Conservation (phyloP, 2,329 filamentous ascomycete species). For the Diaporthe nobilis region DNA sequence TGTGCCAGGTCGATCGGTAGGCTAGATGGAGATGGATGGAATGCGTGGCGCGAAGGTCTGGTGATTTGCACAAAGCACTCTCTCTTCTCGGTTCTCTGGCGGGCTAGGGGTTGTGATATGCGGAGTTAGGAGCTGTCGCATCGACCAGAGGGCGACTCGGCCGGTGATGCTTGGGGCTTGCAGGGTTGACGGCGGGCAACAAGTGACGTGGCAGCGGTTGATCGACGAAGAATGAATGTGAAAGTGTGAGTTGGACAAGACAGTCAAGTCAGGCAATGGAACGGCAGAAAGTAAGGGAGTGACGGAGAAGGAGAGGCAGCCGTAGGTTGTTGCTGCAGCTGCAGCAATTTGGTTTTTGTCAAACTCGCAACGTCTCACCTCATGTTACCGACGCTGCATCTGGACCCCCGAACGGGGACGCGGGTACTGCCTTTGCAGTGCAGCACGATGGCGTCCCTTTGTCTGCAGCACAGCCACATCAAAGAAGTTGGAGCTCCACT, state of each 20-base stretch:
- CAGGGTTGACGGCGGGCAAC: constrained; percentile 13
- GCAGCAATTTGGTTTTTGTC: constrained; percentile 25
- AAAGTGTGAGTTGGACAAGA: neutral
- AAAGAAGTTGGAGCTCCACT: constrained; percentile 5
- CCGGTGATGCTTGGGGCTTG: neutral
- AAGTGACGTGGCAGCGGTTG: constrained; percentile 29
- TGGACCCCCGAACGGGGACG: neutral
- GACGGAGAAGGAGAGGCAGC: constrained; percentile 1
- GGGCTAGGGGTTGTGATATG: neutral
- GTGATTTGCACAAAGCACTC: neutral
- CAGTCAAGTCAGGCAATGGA: neutral
- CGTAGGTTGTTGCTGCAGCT: neutral
- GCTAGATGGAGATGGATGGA: neutral
- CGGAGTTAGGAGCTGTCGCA: neutral
- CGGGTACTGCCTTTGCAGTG: neutral
- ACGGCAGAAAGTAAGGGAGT: neutral
- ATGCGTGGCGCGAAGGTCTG: constrained; percentile 13
- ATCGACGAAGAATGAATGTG: neutral
- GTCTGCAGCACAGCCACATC: constrained; percentile 16
- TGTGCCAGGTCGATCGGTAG: constrained; percentile 16
- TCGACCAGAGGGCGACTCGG: neutral
- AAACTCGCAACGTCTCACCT: constrained; percentile 32
- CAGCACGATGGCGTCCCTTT: neutral
- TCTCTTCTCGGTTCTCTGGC: neutral
- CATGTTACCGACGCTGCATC: neutral